Percentiles rank a stretch among this genome's conserved stretches.
These are phyloP conservation scores for Endocarpon pusillum DNA, from an alignment of 495 filamentous ascomycete genomes.

Conservation along the genomic window DNA sequence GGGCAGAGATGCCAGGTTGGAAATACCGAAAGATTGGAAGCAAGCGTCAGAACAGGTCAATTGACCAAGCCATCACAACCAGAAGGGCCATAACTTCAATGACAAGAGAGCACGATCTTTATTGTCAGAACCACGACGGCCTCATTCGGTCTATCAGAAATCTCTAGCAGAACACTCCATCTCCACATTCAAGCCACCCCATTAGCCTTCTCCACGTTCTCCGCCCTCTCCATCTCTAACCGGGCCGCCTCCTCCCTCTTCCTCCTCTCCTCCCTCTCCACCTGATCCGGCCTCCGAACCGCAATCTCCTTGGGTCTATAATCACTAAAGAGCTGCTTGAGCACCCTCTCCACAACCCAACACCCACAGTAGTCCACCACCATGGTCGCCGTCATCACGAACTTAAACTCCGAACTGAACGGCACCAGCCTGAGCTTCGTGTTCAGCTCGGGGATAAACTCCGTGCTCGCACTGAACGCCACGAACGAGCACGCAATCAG, in stretches of 20 bases:
- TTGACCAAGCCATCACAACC: no score
- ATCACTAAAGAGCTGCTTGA: conserved; percentile 82
- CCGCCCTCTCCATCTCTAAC: conserved; percentile 36
- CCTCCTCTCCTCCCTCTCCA: conserved; percentile 54
- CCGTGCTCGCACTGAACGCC: conserved; percentile 90
- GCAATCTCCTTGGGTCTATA: conserved; percentile 92
- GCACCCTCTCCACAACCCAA: conserved; percentile 71
- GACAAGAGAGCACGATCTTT: no score
- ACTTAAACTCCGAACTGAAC: conserved; percentile 83
- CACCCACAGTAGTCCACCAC: conserved; percentile 75
- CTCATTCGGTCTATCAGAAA: no score
- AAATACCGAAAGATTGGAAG: no score
- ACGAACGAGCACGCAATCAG: conserved; percentile 74
- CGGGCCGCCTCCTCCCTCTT: conserved; percentile 42
- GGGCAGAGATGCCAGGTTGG: no score
- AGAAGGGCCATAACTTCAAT: no score
- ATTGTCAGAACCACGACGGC: no score
- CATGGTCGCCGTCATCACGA: conserved; percentile 73
- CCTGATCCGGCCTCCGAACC: conserved; percentile 65
- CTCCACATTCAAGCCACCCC: no score
- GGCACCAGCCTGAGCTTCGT: conserved; percentile 81
- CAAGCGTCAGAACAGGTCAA: no score
- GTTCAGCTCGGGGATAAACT: conserved; percentile 92
- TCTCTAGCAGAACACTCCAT: no score
- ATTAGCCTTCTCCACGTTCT: conserved; percentile 18